phyloP scores from a whole-genome alignment of 805 yeast species.

The Wickerhamomyces queroliae region DNA sequence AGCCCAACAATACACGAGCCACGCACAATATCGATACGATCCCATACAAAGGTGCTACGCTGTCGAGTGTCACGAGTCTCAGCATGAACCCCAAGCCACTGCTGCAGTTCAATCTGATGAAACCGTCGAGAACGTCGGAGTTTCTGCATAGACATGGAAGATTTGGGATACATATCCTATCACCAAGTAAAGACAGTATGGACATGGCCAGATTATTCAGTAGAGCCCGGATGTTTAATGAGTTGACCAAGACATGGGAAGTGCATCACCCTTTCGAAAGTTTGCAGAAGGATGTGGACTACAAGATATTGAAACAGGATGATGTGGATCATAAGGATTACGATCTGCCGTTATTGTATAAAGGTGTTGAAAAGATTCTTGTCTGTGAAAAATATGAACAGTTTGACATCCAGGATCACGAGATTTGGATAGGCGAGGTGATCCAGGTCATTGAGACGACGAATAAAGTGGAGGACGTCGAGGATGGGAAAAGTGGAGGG shows the following conservation, averaged over 20 bases:
- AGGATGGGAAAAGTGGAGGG: conserved; percentile 47
- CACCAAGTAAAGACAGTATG: conserved; percentile 52
- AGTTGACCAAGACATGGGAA: conserved; percentile 16
- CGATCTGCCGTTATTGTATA: conserved; percentile 45
- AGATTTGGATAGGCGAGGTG: conserved; percentile 84
- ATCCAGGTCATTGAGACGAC: conserved; percentile 39
- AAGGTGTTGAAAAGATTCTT: conserved; percentile 49
- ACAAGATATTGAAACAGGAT: conserved; percentile 17
- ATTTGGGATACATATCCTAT: conserved; percentile 73
- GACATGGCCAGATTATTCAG: conserved; percentile 64
- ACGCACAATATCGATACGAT: conserved; percentile 15
- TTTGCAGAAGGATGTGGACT: conserved; percentile 28
- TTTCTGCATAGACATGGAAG: conserved; percentile 49
- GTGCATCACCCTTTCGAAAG: conserved; percentile 43
- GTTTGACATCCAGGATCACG: conserved; percentile 74
- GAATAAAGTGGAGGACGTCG: conserved; percentile 10
- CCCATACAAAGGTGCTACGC: conserved; percentile 64
- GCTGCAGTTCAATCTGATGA: conserved; percentile 78
- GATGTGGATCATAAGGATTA: conserved; percentile 4
- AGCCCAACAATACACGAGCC: conserved; percentile 21
- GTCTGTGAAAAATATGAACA: conserved; percentile 52
- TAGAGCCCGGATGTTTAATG: conserved; percentile 35
- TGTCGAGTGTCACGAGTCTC: conserved; percentile 81
- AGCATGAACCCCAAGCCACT: conserved; percentile 74
- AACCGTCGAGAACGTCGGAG: conserved; percentile 77